Evolutionary conservation across 192 early-diverging fungal species (phyloP).

Genomic region (Dissophora globulifera): DNA sequence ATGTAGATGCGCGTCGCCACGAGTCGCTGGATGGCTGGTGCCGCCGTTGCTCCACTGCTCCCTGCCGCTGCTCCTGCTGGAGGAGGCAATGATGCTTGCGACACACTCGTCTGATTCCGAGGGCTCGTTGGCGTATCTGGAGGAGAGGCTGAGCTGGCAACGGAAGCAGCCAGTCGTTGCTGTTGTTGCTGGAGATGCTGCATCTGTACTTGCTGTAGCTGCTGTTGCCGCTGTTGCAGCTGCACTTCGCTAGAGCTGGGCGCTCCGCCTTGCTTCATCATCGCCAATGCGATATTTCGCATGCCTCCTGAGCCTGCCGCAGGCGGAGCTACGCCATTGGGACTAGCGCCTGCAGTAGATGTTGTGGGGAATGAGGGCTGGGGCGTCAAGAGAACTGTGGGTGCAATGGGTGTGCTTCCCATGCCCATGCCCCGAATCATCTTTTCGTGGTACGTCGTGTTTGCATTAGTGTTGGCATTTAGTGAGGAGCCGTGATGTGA

Average conservation of each 20-base stretch:
- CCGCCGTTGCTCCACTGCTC: background rate
- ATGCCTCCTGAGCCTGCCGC: slow-evolving; percentile 12
- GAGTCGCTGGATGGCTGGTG: slow-evolving; percentile 32
- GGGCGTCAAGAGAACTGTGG: slow-evolving; percentile 37
- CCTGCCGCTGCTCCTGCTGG: background rate
- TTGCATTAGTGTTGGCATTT: slow-evolving; percentile 37
- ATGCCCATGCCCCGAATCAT: slow-evolving; percentile 54
- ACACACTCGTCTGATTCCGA: slow-evolving; percentile 3
- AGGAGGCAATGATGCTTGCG: slow-evolving; percentile 9
- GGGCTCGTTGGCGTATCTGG: slow-evolving; percentile 25
- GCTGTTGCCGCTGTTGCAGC: slow-evolving; percentile 38
- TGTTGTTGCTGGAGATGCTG: slow-evolving; percentile 40
- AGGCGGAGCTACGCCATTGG: background rate
- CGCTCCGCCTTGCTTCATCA: slow-evolving; percentile 43
- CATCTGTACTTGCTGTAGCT: slow-evolving; percentile 40
- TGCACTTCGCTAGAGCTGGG: slow-evolving; percentile 35
- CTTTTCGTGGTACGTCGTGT: slow-evolving; percentile 38
- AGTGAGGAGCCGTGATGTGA: slow-evolving; percentile 4
- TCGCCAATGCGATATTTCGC: slow-evolving; percentile 36
- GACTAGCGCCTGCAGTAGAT: background rate
- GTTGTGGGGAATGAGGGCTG: slow-evolving; percentile 39
- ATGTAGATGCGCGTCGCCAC: slow-evolving; percentile 92
- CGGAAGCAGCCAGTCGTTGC: slow-evolving; percentile 2
- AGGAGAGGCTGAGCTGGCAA: slow-evolving; percentile 11
- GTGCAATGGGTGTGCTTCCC: slow-evolving; percentile 43